These are phyloP conservation scores for Capronia americana DNA, from an alignment of 2,329 filamentous ascomycete genomes.

Conservation along the genomic window DNA sequence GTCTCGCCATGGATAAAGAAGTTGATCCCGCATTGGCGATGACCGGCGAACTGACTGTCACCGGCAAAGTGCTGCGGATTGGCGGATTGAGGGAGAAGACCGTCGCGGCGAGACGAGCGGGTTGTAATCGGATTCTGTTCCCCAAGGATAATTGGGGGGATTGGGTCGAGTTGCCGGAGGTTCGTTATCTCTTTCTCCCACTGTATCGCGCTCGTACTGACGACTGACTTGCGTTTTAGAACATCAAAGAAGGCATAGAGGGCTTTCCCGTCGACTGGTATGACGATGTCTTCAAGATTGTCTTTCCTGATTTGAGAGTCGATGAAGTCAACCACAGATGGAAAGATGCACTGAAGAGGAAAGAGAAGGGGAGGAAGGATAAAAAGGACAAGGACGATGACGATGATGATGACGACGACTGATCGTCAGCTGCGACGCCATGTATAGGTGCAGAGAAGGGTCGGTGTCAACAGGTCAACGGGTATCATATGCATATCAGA, in stretches of 20 bases:
- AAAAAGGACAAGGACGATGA: slow-evolving; percentile 7
- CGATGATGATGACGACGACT: slow-evolving; percentile 9
- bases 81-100: slow-evolving; percentile 96
- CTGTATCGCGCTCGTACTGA: slow-evolving; percentile 55
- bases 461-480: background rate
- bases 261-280: slow-evolving; percentile 94
- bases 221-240: slow-evolving; percentile 71
- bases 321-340: slow-evolving; percentile 74
- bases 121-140: slow-evolving; percentile 93
- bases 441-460: background rate
- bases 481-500: background rate
- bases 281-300: slow-evolving; percentile 85
- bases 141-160: slow-evolving; percentile 94
- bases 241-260: slow-evolving; percentile 96
- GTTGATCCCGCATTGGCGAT: slow-evolving; percentile 90
- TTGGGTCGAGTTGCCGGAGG: slow-evolving; percentile 96
- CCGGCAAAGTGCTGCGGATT: slow-evolving; percentile 93
- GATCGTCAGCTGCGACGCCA: background rate
- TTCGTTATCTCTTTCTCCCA: slow-evolving; percentile 58
- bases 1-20: slow-evolving; percentile 77
- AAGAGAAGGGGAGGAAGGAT: slow-evolving; percentile 40
- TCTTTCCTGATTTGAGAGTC: slow-evolving; percentile 82
- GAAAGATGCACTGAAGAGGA: slow-evolving; percentile 65
- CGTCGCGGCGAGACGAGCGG: slow-evolving; percentile 88
- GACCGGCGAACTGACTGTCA: slow-evolving; percentile 96